Evolutionary conservation across 2,329 filamentous ascomycete genomes (phyloP), one percentile per base, ranked within the genome.

Genomic region (Leptodontidium sp.): DNA sequence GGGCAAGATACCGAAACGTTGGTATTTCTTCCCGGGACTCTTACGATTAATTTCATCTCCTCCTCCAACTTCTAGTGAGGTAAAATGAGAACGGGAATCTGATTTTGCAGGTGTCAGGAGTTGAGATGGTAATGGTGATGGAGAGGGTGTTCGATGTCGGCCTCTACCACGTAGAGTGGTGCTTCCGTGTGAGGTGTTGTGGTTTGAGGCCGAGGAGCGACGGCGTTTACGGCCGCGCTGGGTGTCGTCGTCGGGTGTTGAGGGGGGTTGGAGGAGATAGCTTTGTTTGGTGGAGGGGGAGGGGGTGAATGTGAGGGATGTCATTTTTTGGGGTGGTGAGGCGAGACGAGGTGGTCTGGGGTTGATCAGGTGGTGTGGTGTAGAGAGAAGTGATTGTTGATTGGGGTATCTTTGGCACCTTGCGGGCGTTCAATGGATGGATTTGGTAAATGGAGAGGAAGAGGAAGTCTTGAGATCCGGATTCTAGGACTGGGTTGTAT

Each of bases 161-260:
- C 71, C 73, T n/a, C 76, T 72, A 15, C 76, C 76, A 9, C 76
- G 72, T 14, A 77, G 69, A 21, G 71, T 76, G 4, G 71, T 76
- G 24, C 71, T 73, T 7, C 65, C 66, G 26, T 67, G 65, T 40
- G 73, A 70, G 2, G 71, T 61, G 43, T 66, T 59, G 53, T 70
- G 61, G 15, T 68, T 43, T 9, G 70, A 68, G 2, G 63, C 66
- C 26, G 71, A 69, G 35, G 45, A 67, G 52, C 75, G 75, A 50
- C 76, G 75, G 15, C 76, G 75, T 68, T 77, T 77, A 43, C 76
- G 75, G 11, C 76, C 76, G 47, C 76, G 71, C 59, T 72, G 66
- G 40, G 58, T 32, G 29, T 76, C 73, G 24, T 73, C 69, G 24
- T 75, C 71, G 14, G 64, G 63, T 29, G 68, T 40, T 40, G 7